Percentiles rank a stretch among this genome's conserved stretches.
phyloP scores from a whole-genome alignment of 1,284 basidiomycete species.

The Trametes polyzona region DNA sequence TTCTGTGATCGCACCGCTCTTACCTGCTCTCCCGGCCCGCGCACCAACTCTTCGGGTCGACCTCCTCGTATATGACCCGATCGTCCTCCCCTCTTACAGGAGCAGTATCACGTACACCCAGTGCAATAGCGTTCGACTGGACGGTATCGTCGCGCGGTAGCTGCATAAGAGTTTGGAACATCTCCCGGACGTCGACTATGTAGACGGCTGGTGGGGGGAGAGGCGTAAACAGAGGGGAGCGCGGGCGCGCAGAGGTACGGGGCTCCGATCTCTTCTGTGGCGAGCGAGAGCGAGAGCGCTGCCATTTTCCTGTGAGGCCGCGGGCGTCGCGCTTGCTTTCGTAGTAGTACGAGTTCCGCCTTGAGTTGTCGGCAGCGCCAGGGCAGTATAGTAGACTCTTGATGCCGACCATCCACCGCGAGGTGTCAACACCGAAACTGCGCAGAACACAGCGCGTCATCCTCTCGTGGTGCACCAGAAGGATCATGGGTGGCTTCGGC shows the following conservation, averaged over 20 bases:
- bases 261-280: slow-evolving; percentile 19
- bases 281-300: slow-evolving; percentile 30
- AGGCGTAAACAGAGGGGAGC: slow-evolving; percentile 18
- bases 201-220: slow-evolving; percentile 22
- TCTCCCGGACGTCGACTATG: slow-evolving; percentile 36
- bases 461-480: slow-evolving; percentile 35
- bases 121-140: slow-evolving; percentile 19
- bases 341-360: not conserved
- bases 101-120: slow-evolving; percentile 21
- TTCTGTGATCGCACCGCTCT: not conserved
- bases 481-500: slow-evolving; percentile 22
- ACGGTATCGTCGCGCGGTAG: slow-evolving; percentile 14
- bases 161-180: slow-evolving; percentile 33
- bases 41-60: slow-evolving; percentile 30
- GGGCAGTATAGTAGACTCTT: slow-evolving; percentile 25
- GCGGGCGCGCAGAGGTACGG: slow-evolving; percentile 18
- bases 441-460: slow-evolving; percentile 25
- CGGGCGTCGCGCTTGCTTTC: not conserved
- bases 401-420: slow-evolving; percentile 30
- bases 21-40: slow-evolving; percentile 43
- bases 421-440: slow-evolving; percentile 30
- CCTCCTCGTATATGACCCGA: slow-evolving; percentile 15
- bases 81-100: slow-evolving; percentile 16
- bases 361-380: not conserved
- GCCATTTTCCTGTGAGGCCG: not conserved